Conservation (phyloP, 192 early-diverging fungal species). For the Coemansia sp. region DNA sequence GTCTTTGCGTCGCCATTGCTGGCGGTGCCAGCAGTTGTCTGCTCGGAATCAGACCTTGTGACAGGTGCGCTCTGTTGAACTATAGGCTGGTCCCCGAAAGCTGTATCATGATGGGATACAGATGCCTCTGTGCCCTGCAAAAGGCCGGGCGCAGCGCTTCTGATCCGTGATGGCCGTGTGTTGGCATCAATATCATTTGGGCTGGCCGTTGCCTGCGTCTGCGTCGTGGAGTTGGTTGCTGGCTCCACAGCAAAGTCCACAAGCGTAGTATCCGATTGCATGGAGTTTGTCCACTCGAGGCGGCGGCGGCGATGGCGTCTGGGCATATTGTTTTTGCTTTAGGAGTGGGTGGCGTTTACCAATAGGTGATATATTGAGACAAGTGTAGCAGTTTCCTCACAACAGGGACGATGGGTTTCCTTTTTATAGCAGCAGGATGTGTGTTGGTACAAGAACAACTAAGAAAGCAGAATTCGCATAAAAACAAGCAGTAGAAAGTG, state of each 20-base stretch:
- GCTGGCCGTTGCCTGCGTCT: not conserved
- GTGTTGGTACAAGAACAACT: too few relatives aligned
- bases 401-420: too few relatives aligned
- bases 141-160: not conserved
- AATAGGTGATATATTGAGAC: too few relatives aligned
- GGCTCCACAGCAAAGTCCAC: conserved; percentile 13
- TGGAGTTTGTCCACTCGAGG: conserved; percentile 41
- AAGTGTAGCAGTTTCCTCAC: too few relatives aligned
- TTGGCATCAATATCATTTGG: conserved; percentile 4
- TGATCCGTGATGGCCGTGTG: conserved; percentile 15
- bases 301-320: conserved; percentile 34
- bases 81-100: not conserved
- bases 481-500: too few relatives aligned
- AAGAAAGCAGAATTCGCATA: too few relatives aligned
- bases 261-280: conserved; percentile 42
- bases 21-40: conserved; percentile 16
- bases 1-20: conserved; percentile 8
- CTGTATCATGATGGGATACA: too few relatives aligned
- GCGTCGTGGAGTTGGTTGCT: not conserved
- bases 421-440: too few relatives aligned
- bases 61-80: conserved; percentile 15
- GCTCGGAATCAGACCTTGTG: conserved; percentile 35
- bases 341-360: not conserved
- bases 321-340: conserved; percentile 19
- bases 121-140: not conserved